Percentiles rank a stretch among this genome's conserved stretches.
Evolutionary conservation across 495 filamentous ascomycete species (phyloP).

Genomic region (Tuber brumale): DNA sequence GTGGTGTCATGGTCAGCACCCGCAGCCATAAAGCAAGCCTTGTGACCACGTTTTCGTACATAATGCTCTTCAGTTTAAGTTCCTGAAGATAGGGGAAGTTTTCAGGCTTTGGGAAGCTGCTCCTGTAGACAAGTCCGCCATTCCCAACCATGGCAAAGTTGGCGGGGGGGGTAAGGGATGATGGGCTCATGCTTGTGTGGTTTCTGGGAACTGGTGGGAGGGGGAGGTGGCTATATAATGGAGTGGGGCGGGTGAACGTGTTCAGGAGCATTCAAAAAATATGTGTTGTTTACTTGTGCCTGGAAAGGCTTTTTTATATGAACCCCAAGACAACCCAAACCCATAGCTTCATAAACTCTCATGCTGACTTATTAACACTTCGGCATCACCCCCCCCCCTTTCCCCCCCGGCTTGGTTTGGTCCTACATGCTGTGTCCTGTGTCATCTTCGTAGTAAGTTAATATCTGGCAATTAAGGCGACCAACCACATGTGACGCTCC

Average conservation of each 20-base stretch:
- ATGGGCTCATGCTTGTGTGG: constrained; percentile 33
- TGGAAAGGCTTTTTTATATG: neutral
- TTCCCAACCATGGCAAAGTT: constrained; percentile 37
- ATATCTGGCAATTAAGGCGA: neutral
- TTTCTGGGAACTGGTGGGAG: constrained; percentile 10
- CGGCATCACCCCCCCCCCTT: neutral
- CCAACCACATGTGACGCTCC: neutral
- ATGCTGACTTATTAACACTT: neutral
- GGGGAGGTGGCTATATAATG: neutral
- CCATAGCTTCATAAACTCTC: neutral
- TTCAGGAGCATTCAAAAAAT: neutral
- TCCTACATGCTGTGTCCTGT: neutral
- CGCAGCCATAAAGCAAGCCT: neutral
- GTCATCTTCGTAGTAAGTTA: neutral
- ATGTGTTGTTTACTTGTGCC: neutral
- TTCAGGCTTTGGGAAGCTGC: constrained; percentile 59
- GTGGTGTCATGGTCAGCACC: constrained; percentile 25
- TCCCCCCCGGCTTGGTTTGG: neutral
- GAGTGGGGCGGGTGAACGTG: neutral
- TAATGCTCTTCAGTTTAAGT: constrained; percentile 64
- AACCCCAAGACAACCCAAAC: neutral
- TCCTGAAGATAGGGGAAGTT: constrained; percentile 59
- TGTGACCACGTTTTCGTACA: constrained; percentile 50
- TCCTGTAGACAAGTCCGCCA: constrained; percentile 57
- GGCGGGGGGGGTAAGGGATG: constrained; percentile 24